Evolutionary conservation across 257 asterid genomes (phyloP).

Genomic region (Datura wrightii): DNA sequence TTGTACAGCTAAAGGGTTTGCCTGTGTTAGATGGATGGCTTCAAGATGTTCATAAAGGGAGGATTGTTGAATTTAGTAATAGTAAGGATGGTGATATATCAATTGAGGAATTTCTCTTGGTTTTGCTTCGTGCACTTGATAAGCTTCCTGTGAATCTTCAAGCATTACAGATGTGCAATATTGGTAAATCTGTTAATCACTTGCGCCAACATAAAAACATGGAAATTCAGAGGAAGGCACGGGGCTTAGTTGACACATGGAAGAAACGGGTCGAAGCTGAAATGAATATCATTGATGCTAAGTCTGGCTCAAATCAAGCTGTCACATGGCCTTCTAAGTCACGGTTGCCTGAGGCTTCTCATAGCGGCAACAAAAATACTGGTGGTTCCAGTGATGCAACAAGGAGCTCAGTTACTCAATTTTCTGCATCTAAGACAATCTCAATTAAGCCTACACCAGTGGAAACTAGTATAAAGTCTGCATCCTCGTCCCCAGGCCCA

Average conservation of each 20-base stretch:
- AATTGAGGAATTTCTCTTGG: slow-evolving; percentile 58
- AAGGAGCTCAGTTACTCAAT: slow-evolving; percentile 48
- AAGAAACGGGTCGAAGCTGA: slow-evolving; percentile 72
- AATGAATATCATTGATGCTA: slow-evolving; percentile 57
- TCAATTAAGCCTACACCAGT: slow-evolving; percentile 48
- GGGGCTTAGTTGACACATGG: slow-evolving; percentile 67
- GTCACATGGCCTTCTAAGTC: slow-evolving; percentile 52
- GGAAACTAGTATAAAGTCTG: slow-evolving; percentile 48
- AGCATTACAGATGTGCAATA: slow-evolving; percentile 63
- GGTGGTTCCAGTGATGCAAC: slow-evolving; percentile 48
- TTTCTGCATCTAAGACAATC: slow-evolving; percentile 48
- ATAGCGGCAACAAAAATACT: slow-evolving; percentile 45
- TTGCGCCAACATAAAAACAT: slow-evolving; percentile 57
- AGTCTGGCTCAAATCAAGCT: slow-evolving; percentile 49
- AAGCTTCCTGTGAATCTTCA: slow-evolving; percentile 63
- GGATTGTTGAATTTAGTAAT: slow-evolving; percentile 43
- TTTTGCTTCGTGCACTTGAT: slow-evolving; percentile 64
- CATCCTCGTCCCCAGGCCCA: slow-evolving; percentile 51
- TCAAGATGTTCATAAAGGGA: slow-evolving; percentile 60
- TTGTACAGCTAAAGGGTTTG: slow-evolving; percentile 61
- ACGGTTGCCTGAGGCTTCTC: slow-evolving; percentile 44
- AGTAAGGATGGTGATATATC: slow-evolving; percentile 54
- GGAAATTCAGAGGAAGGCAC: slow-evolving; percentile 63
- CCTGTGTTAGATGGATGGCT: slow-evolving; percentile 65
- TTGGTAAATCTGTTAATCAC: slow-evolving; percentile 66